Conservation (phyloP, 345 rosid genomes). For the Syzygium oleosum region DNA sequence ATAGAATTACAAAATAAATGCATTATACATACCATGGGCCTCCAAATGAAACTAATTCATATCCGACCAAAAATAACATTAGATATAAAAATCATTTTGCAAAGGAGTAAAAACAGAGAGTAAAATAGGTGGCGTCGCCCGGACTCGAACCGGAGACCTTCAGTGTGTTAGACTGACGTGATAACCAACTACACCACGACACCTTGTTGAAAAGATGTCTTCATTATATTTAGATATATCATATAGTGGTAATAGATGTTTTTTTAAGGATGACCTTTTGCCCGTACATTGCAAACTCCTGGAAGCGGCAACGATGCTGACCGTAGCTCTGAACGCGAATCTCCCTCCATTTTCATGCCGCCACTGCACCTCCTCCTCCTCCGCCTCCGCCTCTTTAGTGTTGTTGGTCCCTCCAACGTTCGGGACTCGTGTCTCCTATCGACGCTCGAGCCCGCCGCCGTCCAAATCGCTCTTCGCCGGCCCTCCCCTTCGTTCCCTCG, state of each 20-base stretch:
- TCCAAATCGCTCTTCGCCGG: not conserved
- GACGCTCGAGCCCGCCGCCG: not conserved
- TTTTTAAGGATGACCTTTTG: not conserved
- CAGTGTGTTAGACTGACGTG: constrained; percentile 99
- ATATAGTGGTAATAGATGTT: rapidly evolving
- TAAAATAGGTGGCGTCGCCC: constrained; percentile 52
- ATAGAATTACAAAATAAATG: not conserved
- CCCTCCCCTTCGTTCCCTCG: not conserved
- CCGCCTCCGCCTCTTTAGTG: not conserved
- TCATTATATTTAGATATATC: rapidly evolving
- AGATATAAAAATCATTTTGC: not conserved
- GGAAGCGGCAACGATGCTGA: not conserved
- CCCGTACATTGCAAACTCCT: not conserved
- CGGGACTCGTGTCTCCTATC: not conserved
- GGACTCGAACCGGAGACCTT: constrained; percentile 95
- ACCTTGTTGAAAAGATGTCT: constrained; percentile 1
- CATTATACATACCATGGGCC: too few species aligned
- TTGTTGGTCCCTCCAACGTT: not conserved
- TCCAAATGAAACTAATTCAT: not conserved
- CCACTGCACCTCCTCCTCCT: not conserved
- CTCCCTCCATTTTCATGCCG: not conserved
- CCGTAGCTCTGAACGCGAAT: not conserved
- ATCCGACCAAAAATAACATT: not conserved
- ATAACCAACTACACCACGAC: constrained; percentile 99
- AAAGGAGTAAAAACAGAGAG: not conserved